Evolutionary conservation across 2,329 filamentous ascomycete genomes (phyloP).

Genomic region (Paraphoma chrysanthemicola): DNA sequence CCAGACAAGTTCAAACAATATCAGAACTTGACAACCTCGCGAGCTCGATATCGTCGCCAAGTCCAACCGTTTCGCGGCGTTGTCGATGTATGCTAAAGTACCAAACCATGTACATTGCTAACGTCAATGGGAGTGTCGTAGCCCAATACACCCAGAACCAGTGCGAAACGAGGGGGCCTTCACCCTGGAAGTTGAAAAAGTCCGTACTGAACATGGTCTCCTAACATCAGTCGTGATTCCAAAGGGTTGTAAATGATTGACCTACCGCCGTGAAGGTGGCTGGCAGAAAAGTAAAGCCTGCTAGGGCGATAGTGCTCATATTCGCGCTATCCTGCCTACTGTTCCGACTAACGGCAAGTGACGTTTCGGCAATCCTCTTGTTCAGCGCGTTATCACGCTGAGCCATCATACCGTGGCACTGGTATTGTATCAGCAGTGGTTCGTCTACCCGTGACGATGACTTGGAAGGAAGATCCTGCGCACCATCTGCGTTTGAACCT

Average conservation of each 20-base stretch:
- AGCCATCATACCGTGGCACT: slow-evolving; percentile 9
- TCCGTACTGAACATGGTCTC: slow-evolving; percentile 16
- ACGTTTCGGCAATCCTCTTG: slow-evolving; percentile 2
- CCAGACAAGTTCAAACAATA: no score
- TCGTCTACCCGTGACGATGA: not conserved
- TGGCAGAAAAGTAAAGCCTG: slow-evolving; percentile 15
- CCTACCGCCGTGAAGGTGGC: slow-evolving; percentile 13
- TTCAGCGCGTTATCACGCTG: slow-evolving; percentile 8
- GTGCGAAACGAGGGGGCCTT: slow-evolving; percentile 8
- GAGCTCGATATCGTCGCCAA: no score
- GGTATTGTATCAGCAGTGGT: not conserved
- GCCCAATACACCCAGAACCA: slow-evolving; percentile 18
- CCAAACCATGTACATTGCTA: not conserved
- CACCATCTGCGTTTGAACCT: slow-evolving; percentile 10
- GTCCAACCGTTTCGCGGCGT: no score
- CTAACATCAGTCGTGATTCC: not conserved
- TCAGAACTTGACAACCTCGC: no score
- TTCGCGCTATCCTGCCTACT: slow-evolving; percentile 10
- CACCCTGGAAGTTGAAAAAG: slow-evolving; percentile 12
- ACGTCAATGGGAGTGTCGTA: slow-evolving; percentile 1
- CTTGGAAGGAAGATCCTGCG: not conserved
- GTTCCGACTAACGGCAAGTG: slow-evolving; percentile 8
- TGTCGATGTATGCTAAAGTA: not conserved
- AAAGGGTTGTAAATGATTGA: not conserved
- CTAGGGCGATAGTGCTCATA: slow-evolving; percentile 11